These are phyloP conservation scores for Ensete ventricosum DNA, from an alignment of 176 grass and related monocot genomes.

Conservation along the genomic window DNA sequence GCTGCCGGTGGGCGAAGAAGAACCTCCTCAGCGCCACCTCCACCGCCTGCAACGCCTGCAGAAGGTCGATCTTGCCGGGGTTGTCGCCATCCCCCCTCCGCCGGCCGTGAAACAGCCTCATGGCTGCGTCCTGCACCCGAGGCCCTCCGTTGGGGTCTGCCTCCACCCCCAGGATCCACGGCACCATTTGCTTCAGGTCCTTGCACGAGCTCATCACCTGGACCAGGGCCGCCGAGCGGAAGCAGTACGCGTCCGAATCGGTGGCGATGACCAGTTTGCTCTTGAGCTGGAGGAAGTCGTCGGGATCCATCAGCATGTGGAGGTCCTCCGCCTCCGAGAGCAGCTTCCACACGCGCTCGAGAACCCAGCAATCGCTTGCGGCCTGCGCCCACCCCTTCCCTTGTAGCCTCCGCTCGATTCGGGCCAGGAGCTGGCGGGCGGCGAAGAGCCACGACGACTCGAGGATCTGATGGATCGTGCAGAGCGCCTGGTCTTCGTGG, in stretches of 20 bases:
- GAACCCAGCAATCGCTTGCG: constrained; percentile 70
- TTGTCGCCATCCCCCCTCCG: constrained; percentile 43
- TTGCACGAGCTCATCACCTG: constrained; percentile 38
- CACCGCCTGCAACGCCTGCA: constrained; percentile 68
- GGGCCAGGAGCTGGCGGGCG: constrained; percentile 42
- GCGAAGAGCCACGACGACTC: constrained; percentile 71
- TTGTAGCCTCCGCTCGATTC: constrained; percentile 40
- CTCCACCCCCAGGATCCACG: constrained; percentile 69
- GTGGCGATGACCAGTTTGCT: constrained; percentile 55
- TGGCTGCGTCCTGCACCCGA: constrained; percentile 70
- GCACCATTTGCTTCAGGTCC: constrained; percentile 57
- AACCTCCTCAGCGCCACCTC: constrained; percentile 62
- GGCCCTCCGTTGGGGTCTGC: constrained; percentile 84
- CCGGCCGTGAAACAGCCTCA: constrained; percentile 70
- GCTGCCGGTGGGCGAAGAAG: constrained; percentile 78
- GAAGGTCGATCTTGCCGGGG: constrained; percentile 55
- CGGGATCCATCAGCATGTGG: constrained; percentile 80
- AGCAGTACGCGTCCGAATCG: constrained; percentile 57
- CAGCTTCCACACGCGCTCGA: constrained; percentile 89
- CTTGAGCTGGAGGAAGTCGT: constrained; percentile 86
- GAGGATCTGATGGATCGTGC: constrained; percentile 76
- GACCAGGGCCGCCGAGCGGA: constrained; percentile 57
- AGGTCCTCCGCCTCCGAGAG: constrained; percentile 74
- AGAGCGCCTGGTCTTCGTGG: constrained; percentile 48
- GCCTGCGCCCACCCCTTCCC: constrained; percentile 54